Evolutionary conservation across 352 stramenopile genomes (phyloP), one percentile per base, ranked within the genome.

Genomic region (Phytophthora multivora): DNA sequence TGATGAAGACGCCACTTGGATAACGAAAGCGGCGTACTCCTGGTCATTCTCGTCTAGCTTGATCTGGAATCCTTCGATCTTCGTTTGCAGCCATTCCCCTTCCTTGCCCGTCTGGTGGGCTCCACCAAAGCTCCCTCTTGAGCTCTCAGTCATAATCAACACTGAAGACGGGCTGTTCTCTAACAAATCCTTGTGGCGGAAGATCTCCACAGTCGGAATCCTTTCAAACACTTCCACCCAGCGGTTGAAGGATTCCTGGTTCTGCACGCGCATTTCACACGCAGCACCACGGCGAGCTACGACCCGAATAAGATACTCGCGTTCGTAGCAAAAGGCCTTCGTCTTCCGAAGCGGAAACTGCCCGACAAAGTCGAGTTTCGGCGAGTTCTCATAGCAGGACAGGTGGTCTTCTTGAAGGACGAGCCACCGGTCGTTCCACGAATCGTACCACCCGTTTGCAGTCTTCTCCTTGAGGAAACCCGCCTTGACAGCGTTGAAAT

Each of bases 91-190:
- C 69, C 83, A 93, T 71, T 90, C 81, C 0, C 79, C 68, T 6
- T 30, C 4, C 30, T 73, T 69, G 3, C 65, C 25, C 2, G 45
- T 31, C 38, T 70, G 67, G 4, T 50, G 23, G 9, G 40, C 31
- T 3, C 19, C 58, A 46, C 72, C 58, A 43, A 72, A 76, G 26
- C 18, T 59, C 5, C 51, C 64, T 23, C 59, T 42, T 30, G 49
- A 49, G 28, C 58, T 68, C 35, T 90, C 74, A 13, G 59, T 85
- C 65, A 88, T 88, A n/a, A 91, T 75, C 12, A 93, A 49, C 31
- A 93, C 84, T 1, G 83, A 88, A 0, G 83, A 89, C 3, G 83
- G 84, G 65, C 83, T 93, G 59, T 91, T 91, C 38, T 95, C 86
- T 30, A 91, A 46, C 45, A 93, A 54, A 55, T 95, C 86, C 55